Evolutionary conservation across 495 filamentous ascomycete genomes (phyloP), one percentile per base, ranked within the genome.

Genomic region (Lophiostoma macrostomum): DNA sequence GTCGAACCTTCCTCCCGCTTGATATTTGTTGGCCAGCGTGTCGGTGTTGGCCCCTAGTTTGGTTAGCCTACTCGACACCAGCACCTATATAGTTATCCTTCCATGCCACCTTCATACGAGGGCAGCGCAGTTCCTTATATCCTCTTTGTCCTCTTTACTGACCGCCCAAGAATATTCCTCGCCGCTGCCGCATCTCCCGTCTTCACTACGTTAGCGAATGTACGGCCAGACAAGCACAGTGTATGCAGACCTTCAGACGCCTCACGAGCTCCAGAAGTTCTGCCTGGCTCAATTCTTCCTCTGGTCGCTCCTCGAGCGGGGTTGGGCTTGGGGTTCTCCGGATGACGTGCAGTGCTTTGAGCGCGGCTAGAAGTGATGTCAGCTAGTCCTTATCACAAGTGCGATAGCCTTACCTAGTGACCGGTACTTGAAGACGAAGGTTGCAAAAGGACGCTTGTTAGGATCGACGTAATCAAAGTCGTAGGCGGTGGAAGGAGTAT

Each of bases 361-460:
- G 50, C 11, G 40, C 25, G 3, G 11, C 50, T 53, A 43, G 29
- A 23, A 36, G 7, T 31, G 11, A 6, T 7, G 19, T 20, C 16
- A 30, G 50, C 6, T 29, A 8, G 7, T 5, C 20, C 14, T 41
- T 16, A 10, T 39, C n/a, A 27, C 10, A 31, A 16, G 8, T 13
- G 44, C 4, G 29, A 5, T 12, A 34, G 6, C 13, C 37, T 6
- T 5, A 40, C 50, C 27, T 20, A 30, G 18, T 5, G 22, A 45
- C 5, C 50, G 36, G 37, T 53, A 36, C 20, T 48, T 48, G 44
- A 35, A 48, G 28, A 36, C 25, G 19, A 36, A 48, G 4, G 13
- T 48, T 3, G 44, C 31, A 16, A 48, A 48, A 13, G 28, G 28
- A 12, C 24, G 16, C 14, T 48, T 18, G 3, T 48, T 24, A 20